Evolutionary conservation across 192 early-diverging fungal genomes (phyloP).

Genomic region (Coemansia sp.): DNA sequence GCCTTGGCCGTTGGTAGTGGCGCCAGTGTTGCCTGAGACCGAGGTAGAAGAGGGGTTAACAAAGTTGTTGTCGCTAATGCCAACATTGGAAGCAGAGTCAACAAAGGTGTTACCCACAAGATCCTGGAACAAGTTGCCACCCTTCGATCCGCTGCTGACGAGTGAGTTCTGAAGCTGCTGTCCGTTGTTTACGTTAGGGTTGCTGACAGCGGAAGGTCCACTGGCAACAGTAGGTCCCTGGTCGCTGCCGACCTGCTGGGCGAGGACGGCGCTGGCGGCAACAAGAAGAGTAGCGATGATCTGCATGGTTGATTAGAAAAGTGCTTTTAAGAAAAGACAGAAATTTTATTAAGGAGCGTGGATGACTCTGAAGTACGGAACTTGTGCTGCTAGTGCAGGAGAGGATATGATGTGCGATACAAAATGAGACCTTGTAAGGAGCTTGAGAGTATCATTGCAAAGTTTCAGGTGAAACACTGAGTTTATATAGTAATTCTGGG

Average conservation of each 20-base stretch:
- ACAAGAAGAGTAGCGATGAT: slow-evolving; percentile 51
- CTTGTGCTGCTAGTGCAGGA: slow-evolving; percentile 13
- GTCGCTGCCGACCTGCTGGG: slow-evolving; percentile 45
- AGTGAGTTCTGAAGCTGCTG: slow-evolving; percentile 41
- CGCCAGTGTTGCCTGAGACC: slow-evolving; percentile 18
- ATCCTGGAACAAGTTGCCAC: slow-evolving; percentile 34
- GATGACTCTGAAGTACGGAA: neutral
- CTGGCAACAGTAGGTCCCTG: slow-evolving; percentile 26
- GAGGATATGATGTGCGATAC: slow-evolving; percentile 4
- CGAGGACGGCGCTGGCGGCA: slow-evolving; percentile 50
- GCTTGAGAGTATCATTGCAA: slow-evolving; percentile 20
- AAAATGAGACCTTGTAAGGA: slow-evolving; percentile 43
- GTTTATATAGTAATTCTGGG: neutral
- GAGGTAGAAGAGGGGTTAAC: slow-evolving; percentile 18
- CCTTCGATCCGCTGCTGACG: slow-evolving; percentile 19
- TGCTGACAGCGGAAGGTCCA: slow-evolving; percentile 38
- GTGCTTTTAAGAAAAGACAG: neutral
- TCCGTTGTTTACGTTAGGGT: slow-evolving; percentile 52
- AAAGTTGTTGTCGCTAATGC: slow-evolving; percentile 26
- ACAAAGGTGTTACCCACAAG: slow-evolving; percentile 23
- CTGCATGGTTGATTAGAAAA: slow-evolving; percentile 34
- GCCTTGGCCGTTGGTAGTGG: slow-evolving; percentile 25
- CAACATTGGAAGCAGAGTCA: slow-evolving; percentile 22
- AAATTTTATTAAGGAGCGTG: neutral
- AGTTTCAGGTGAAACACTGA: neutral